phyloP scores from a whole-genome alignment of 306 rosid genomes.

The Hippophae rhamnoides region DNA sequence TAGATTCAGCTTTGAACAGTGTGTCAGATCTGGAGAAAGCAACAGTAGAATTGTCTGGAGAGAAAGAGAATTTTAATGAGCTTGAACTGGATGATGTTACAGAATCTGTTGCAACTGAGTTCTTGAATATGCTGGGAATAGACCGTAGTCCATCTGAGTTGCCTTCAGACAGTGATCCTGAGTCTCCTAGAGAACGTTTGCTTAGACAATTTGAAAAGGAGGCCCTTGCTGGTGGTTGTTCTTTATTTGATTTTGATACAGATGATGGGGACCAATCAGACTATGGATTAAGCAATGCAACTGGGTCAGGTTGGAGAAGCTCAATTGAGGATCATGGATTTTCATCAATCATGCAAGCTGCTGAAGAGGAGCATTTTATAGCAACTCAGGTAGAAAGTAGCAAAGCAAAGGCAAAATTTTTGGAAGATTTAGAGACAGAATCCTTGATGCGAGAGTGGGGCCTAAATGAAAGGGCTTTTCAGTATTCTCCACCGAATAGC shows the following conservation, averaged over 20 bases:
- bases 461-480: slow-evolving; percentile 68
- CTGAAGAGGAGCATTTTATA: slow-evolving; percentile 34
- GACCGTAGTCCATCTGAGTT: slow-evolving; percentile 47
- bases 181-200: slow-evolving; percentile 88
- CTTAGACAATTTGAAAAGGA: slow-evolving; percentile 81
- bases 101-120: slow-evolving; percentile 58
- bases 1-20: slow-evolving; percentile 59
- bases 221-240: slow-evolving; percentile 47
- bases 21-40: slow-evolving; percentile 47
- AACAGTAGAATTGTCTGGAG: slow-evolving; percentile 54
- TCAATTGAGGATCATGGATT: slow-evolving; percentile 28
- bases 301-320: slow-evolving; percentile 27
- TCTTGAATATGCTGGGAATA: slow-evolving; percentile 55
- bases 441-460: slow-evolving; percentile 85
- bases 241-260: slow-evolving; percentile 49
- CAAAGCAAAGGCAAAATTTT: slow-evolving; percentile 47
- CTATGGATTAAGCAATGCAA: slow-evolving; percentile 16
- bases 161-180: slow-evolving; percentile 61
- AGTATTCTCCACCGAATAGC: slow-evolving; percentile 58
- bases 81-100: slow-evolving; percentile 37
- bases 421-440: slow-evolving; percentile 82
- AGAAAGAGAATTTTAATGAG: slow-evolving; percentile 26
- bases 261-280: slow-evolving; percentile 29
- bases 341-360: slow-evolving; percentile 35
- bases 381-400: slow-evolving; percentile 34